Conservation (phyloP, 202 grass and related monocot genomes). For the Alloteropsis angusta region DNA sequence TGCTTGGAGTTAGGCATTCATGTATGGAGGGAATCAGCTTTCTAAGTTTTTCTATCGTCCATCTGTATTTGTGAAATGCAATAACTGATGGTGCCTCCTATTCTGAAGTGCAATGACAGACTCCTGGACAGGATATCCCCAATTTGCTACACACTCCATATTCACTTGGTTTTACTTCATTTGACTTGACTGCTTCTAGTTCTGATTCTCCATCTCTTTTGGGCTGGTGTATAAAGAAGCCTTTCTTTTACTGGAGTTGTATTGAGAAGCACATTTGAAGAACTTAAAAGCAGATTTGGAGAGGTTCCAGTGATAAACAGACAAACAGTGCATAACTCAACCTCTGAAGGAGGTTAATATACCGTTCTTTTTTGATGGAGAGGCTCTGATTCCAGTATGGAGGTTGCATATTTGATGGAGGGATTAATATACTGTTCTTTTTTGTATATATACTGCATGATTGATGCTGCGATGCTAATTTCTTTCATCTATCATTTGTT, state of each 20-base stretch:
- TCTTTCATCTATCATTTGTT: conserved; percentile 81
- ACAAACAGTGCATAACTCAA: conserved; percentile 31
- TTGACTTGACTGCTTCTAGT: not conserved
- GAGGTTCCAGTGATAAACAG: conserved; percentile 15
- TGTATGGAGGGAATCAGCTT: too few relatives aligned
- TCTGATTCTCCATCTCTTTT: conserved; percentile 9
- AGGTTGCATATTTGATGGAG: conserved; percentile 17
- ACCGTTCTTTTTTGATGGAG: conserved; percentile 32
- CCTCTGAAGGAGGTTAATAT: conserved; percentile 25
- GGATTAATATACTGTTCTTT: conserved; percentile 26
- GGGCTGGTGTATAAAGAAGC: not conserved
- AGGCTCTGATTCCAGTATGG: too few relatives aligned
- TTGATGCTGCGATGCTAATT: conserved; percentile 58
- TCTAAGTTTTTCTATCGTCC: too few relatives aligned
- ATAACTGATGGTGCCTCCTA: not conserved
- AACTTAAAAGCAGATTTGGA: not conserved
- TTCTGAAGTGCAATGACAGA: not conserved
- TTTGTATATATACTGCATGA: conserved; percentile 38
- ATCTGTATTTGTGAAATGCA: too few relatives aligned
- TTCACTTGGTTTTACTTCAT: conserved; percentile 6
- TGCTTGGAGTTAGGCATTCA: too few relatives aligned
- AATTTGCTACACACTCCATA: conserved; percentile 14
- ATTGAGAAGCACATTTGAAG: conserved; percentile 34
- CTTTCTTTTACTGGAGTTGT: conserved; percentile 8
- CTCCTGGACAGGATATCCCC: conserved; percentile 2